These are phyloP conservation scores for Zelonia costaricensis DNA, from an alignment of 208 protist species.

Conservation along the genomic window DNA sequence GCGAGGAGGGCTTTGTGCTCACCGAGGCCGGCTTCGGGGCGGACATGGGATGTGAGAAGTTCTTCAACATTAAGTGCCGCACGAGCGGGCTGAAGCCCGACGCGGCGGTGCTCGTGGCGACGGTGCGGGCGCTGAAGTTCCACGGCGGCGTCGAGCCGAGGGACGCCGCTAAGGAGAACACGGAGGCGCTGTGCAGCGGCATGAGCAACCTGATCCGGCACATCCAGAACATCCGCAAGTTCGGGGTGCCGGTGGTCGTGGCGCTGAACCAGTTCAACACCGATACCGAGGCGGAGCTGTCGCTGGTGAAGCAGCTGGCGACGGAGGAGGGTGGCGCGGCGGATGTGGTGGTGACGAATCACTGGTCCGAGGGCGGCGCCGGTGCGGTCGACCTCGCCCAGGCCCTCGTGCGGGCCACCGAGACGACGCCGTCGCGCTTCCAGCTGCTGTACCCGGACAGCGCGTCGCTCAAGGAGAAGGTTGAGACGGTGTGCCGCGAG, in stretches of 20 bases:
- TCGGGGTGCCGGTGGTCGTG: conserved; percentile 96
- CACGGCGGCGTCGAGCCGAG: conserved; percentile 93
- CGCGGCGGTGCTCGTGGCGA: conserved; percentile 95
- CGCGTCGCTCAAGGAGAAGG: conserved; percentile 94
- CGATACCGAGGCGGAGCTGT: conserved; percentile 93
- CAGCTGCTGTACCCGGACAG: conserved; percentile 92
- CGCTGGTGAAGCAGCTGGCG: conserved; percentile 71
- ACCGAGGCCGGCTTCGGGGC: conserved; percentile 96
- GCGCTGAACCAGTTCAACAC: conserved; percentile 94
- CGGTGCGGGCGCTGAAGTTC: conserved; percentile 97
- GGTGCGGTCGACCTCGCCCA: conserved; percentile 91
- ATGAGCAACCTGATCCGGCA: conserved; percentile 93
- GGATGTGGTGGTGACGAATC: conserved; percentile 89
- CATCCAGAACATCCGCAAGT: conserved; percentile 94
- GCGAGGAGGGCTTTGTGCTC: conserved; percentile 95
- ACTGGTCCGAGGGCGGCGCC: conserved; percentile 93
- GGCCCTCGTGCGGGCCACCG: conserved; percentile 77
- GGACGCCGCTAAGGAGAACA: conserved; percentile 74
- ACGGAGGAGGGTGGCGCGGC: conserved; percentile 80
- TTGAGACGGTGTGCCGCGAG: conserved; percentile 95
- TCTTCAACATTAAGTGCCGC: conserved; percentile 99
- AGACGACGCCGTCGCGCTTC: conserved; percentile 75
- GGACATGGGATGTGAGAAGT: conserved; percentile 98
- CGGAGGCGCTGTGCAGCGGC: conserved; percentile 89
- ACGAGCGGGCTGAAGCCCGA: conserved; percentile 92